Evolutionary conservation across 139 green algal species (phyloP).

Genomic region (Yamagishiella unicocca): DNA sequence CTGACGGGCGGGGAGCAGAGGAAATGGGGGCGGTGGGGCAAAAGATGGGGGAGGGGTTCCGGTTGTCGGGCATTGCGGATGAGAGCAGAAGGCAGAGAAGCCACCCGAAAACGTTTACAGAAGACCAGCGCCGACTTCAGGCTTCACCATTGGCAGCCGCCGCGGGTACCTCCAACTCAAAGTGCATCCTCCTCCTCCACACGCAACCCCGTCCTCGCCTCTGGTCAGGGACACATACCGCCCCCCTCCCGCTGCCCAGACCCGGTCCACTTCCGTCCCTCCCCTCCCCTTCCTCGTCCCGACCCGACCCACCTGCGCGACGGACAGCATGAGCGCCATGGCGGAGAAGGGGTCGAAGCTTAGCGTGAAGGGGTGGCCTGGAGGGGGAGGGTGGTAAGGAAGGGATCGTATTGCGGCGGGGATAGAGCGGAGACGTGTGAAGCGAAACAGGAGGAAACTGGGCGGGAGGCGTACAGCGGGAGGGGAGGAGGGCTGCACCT

Average conservation of each 20-base stretch:
- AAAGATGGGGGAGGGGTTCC: not conserved
- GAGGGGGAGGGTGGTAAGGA: not conserved
- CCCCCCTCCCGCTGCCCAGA: not conserved
- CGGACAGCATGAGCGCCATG: constrained; percentile 65
- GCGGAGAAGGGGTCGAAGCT: constrained; percentile 78
- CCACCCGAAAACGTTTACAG: too few species aligned
- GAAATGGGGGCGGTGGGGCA: not conserved
- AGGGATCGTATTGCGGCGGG: not conserved
- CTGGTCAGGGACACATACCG: too few species aligned
- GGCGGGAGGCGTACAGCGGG: not conserved
- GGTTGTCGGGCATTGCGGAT: too few species aligned
- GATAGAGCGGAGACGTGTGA: not conserved
- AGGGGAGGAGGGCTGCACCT: not conserved
- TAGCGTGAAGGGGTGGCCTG: constrained; percentile 78
- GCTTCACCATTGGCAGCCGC: too few species aligned
- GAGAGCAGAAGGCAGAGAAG: too few species aligned
- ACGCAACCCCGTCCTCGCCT: too few species aligned
- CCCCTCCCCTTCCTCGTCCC: not conserved
- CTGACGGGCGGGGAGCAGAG: not conserved
- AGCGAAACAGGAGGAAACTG: not conserved
- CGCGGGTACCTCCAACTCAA: too few species aligned
- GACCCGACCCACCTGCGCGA: constrained; percentile 50
- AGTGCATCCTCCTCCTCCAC: too few species aligned
- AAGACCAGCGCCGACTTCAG: too few species aligned
- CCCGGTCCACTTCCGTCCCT: not conserved